A percentile compares a stretch with the other conserved stretches of the same genome.
phyloP scores from a whole-genome alignment of 805 yeast genomes.

The Kregervanrija fluxuum region DNA sequence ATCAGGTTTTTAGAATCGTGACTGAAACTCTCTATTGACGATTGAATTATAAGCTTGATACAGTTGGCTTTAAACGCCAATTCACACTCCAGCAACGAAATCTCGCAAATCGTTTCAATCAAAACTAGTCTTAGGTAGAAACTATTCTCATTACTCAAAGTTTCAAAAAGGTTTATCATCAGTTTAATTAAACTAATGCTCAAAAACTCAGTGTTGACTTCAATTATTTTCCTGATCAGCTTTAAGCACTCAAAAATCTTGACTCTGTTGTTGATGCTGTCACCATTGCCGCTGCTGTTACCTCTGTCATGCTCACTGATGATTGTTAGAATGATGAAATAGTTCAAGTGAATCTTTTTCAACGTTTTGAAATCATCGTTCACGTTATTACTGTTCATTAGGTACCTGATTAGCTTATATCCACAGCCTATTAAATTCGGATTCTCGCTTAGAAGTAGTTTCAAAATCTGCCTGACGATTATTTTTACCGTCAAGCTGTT shows the following conservation, averaged over 20 bases:
- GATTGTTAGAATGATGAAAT: slow-evolving; percentile 56
- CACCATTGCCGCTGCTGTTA: too few relatives aligned
- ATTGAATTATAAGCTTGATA: slow-evolving; percentile 35
- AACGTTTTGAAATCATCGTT: slow-evolving; percentile 34
- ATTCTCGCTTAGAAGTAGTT: slow-evolving; percentile 42
- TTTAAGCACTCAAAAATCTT: slow-evolving; percentile 8
- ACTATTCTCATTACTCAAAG: too few relatives aligned
- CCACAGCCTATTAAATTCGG: slow-evolving; percentile 67
- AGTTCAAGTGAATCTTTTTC: slow-evolving; percentile 49
- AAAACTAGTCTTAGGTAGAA: slow-evolving; percentile 18
- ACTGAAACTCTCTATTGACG: slow-evolving; percentile 47
- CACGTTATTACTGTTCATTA: slow-evolving; percentile 56
- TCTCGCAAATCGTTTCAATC: slow-evolving; percentile 47
- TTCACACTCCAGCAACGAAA: slow-evolving; percentile 38
- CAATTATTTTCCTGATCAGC: slow-evolving; percentile 5
- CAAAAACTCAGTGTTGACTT: not conserved
- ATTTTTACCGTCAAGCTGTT: not conserved
- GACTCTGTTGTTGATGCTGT: not conserved
- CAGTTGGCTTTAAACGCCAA: slow-evolving; percentile 39
- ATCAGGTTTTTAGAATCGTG: slow-evolving; percentile 10
- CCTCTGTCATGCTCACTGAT: slow-evolving; percentile 35
- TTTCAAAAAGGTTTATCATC: too few relatives aligned
- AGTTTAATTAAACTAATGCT: too few relatives aligned
- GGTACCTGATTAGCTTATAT: slow-evolving; percentile 42
- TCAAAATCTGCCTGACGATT: slow-evolving; percentile 35